These are phyloP conservation scores for Metschnikowia noctiluminum DNA, from an alignment of 805 yeast species.

Conservation along the genomic window DNA sequence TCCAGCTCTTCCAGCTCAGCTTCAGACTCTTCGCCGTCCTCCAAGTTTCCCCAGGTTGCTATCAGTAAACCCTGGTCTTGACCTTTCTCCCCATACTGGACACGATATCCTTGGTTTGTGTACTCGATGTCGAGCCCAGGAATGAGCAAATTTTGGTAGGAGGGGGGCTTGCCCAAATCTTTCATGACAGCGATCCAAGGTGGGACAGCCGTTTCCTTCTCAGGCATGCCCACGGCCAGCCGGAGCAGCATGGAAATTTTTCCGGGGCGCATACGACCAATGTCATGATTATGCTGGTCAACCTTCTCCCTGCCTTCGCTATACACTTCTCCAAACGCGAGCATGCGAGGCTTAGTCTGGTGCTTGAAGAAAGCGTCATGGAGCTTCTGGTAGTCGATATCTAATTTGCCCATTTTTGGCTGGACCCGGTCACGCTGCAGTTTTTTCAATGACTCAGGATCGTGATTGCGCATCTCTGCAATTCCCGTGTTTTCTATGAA, in stretches of 20 bases:
- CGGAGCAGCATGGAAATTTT: constrained; percentile 57
- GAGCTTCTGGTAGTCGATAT: constrained; percentile 77
- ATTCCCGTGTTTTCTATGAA: constrained; percentile 83
- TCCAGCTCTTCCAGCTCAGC: constrained; percentile 24
- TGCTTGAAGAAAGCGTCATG: constrained; percentile 83
- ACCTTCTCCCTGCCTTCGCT: constrained; percentile 67
- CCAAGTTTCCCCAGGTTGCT: constrained; percentile 34
- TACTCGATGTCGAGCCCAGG: constrained; percentile 44
- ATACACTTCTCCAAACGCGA: constrained; percentile 71
- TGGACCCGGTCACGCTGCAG: constrained; percentile 79
- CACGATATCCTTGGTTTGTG: constrained; percentile 32
- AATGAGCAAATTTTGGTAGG: constrained; percentile 63
- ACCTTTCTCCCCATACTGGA: constrained; percentile 9
- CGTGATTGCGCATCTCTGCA: constrained; percentile 75
- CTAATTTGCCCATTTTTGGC: constrained; percentile 83
- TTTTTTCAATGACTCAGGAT: constrained; percentile 62
- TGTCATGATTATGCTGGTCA: constrained; percentile 36
- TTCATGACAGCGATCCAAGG: constrained; percentile 81
- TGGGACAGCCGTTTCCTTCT: constrained; percentile 38
- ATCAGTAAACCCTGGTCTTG: constrained; percentile 10
- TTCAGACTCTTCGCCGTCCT: constrained; percentile 27
- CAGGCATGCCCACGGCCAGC: constrained; percentile 65
- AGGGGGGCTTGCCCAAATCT: constrained; percentile 76
- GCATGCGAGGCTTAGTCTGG: constrained; percentile 70
- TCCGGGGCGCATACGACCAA: constrained; percentile 60